Evolutionary conservation across 1,284 basidiomycete genomes (phyloP), one percentile per base, ranked within the genome.

Genomic region (Peniophora sp.): DNA sequence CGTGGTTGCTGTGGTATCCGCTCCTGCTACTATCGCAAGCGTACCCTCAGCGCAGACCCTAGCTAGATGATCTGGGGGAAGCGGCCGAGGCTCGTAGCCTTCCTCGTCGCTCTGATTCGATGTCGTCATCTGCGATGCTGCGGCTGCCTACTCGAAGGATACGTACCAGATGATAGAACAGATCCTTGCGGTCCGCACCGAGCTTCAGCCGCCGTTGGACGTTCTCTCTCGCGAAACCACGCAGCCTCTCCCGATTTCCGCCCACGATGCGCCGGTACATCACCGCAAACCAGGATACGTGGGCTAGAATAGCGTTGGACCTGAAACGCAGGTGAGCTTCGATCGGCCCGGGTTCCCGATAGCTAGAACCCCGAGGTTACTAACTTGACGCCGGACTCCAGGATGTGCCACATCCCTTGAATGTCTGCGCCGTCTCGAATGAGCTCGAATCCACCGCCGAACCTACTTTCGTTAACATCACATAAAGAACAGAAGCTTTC

Each of bases 91-190:
- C 27, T 54, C 48, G 12, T 52, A 41, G 3, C 49, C 22, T 10
- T 50, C 53, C 27, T 54, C 53, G 36, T 52, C 52, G 11, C 52
- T 54, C 53, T 54, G 24, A 3, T 11, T 1, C 20, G 3, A 3
- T 18, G 1, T 10, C 27, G 3, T 46, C 9, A 44, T 3, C 9
- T 11, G 45, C 23, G 8, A 45, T 17, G 22, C 20, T 10, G 24
- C 14, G n/a, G n/a, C 10, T 1, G 12, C 39, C 12, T n/a, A 49
- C 3, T 3, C 18, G 44, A n/a, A 20, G 17, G 34, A 24, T 22
- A 52, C 61, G 39, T 39, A 66, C 65, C 14, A 67, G 55, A 47
- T 64, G 57, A 36, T 66, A 61, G 44, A 63, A 65, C 6, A 68
- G 46, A 37, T 68, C 66, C 47, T 59, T 58, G 23, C 58, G 55